phyloP scores from a whole-genome alignment of 2,329 filamentous ascomycete species.

The Fusarium pseudonygamai region DNA sequence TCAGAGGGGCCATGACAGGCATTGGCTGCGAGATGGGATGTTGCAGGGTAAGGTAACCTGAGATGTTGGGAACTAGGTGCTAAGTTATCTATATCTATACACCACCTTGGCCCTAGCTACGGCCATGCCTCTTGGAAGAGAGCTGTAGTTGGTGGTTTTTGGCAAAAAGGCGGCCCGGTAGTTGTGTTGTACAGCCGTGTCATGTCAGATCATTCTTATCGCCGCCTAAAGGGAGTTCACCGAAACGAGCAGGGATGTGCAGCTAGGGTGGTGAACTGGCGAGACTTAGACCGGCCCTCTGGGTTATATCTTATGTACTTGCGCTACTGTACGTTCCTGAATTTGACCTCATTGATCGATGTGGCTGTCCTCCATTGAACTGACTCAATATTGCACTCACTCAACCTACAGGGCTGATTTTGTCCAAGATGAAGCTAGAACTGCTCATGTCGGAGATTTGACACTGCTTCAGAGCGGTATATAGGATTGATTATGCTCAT shows the following conservation, averaged over 20 bases:
- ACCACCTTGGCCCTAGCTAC: conserved; percentile 13
- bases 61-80: conserved; percentile 20
- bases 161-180: conserved; percentile 34
- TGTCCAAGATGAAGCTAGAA: not conserved
- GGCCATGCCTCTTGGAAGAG: not conserved
- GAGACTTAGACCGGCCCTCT: conserved; percentile 14
- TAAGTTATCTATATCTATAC: conserved; percentile 1
- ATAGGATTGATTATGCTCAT: not conserved
- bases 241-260: conserved; percentile 27
- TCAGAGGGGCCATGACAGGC: conserved; percentile 6
- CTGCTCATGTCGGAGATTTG: not conserved
- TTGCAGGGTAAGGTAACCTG: conserved; percentile 41
- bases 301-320: not conserved
- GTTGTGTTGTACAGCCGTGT: conserved; percentile 22
- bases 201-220: conserved; percentile 46
- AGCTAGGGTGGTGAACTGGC: not conserved
- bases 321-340: not conserved
- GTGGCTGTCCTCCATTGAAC: not conserved
- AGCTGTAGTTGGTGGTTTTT: not conserved
- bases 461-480: conserved; percentile 3
- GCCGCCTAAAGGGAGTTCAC: conserved; percentile 29
- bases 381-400: conserved; percentile 6
- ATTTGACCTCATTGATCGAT: not conserved
- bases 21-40: conserved; percentile 19
- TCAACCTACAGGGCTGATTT: not conserved